Evolutionary conservation across 2,329 filamentous ascomycete species (phyloP).

Genomic region (Pseudogymnoascus sp.): DNA sequence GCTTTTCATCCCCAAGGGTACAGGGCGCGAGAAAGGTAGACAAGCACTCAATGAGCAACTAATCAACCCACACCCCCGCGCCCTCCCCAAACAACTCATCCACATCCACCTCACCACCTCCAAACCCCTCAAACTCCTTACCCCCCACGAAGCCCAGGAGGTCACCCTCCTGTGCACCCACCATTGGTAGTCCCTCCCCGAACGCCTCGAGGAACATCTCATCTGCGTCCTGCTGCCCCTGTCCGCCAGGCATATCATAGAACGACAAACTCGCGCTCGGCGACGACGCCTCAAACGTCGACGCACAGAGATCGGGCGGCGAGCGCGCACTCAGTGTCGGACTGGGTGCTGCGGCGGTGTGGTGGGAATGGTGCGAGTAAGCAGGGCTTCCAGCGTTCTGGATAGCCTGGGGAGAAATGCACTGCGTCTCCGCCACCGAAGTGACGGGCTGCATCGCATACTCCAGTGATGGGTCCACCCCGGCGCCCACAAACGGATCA

Average conservation of each 20-base stretch:
- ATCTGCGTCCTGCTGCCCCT: conserved; percentile 25
- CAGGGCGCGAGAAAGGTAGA: not conserved
- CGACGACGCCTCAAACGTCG: conserved; percentile 41
- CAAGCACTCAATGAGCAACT: not conserved
- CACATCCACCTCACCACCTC: not conserved
- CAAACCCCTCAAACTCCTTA: not conserved
- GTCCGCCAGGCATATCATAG: conserved; percentile 21
- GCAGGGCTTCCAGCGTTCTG: conserved; percentile 23
- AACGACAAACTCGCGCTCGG: conserved; percentile 32
- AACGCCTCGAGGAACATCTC: conserved; percentile 32
- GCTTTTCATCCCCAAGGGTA: not conserved
- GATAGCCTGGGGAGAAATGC: conserved; percentile 27
- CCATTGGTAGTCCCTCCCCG: conserved; percentile 8
- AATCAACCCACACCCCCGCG: not conserved
- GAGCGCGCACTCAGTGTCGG: conserved; percentile 46
- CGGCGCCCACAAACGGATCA: conserved; percentile 33
- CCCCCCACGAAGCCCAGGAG: not conserved
- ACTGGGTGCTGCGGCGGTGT: conserved; percentile 19
- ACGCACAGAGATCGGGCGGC: conserved; percentile 54
- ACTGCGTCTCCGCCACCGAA: conserved; percentile 13
- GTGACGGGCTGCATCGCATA: conserved; percentile 16
- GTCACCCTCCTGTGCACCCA: not conserved
- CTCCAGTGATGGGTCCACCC: conserved; percentile 27
- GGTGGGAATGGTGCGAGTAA: conserved; percentile 20
- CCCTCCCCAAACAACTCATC: not conserved